Conservation (phyloP, 176 grass and related monocot species). For the Cenchrus fungigraminus region DNA sequence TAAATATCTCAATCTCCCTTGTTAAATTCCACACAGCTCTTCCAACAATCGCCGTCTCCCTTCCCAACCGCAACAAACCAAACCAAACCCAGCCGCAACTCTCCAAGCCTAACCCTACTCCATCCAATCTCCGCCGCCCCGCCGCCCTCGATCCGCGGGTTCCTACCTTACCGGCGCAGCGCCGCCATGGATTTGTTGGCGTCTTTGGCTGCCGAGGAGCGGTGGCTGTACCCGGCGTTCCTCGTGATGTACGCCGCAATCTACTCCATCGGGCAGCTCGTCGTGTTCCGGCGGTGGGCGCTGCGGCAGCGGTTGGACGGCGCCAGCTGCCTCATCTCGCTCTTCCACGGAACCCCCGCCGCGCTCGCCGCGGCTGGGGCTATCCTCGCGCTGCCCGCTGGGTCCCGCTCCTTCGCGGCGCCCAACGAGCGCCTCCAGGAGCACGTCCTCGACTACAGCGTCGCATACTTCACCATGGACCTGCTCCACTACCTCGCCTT, state of each 20-base stretch:
- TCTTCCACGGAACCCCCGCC: conserved; percentile 78
- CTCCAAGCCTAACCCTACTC: conserved; percentile 17
- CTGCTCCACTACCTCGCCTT: conserved; percentile 91
- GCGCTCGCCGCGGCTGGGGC: conserved; percentile 54
- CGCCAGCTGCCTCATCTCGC: conserved; percentile 91
- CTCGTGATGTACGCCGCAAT: conserved; percentile 63
- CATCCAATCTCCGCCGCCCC: neutral
- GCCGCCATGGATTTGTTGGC: conserved; percentile 36
- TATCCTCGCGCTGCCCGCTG: conserved; percentile 46
- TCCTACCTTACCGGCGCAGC: neutral
- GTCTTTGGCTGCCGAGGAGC: conserved; percentile 27
- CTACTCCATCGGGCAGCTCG: conserved; percentile 59
- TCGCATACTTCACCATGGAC: conserved; percentile 94
- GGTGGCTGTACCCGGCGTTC: conserved; percentile 63
- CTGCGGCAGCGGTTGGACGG: conserved; percentile 61
- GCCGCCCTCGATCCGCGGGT: neutral
- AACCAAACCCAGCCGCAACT: neutral
- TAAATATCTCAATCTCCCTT: neutral
- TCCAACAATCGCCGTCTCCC: neutral
- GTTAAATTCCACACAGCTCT: neutral
- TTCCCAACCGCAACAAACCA: neutral
- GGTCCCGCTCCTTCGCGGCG: conserved; percentile 61
- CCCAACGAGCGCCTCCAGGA: conserved; percentile 68
- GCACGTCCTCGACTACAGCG: conserved; percentile 83
- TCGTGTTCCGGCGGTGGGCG: conserved; percentile 70